Evolutionary conservation across 2,329 filamentous ascomycete genomes (phyloP).

Genomic region (Colletotrichum tanaceti): DNA sequence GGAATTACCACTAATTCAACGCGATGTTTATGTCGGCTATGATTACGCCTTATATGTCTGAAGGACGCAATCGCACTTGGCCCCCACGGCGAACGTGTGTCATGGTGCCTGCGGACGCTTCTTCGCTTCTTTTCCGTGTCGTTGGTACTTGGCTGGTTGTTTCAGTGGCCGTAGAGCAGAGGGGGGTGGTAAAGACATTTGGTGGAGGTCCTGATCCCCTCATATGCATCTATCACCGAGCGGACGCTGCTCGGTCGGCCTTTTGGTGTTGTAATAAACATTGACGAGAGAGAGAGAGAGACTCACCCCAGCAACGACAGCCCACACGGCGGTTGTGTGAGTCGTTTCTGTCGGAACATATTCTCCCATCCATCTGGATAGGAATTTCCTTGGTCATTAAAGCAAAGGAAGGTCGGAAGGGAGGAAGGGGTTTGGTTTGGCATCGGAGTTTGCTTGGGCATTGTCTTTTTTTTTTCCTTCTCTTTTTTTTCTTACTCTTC

Average conservation of each 20-base stretch:
- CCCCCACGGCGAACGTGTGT: not conserved
- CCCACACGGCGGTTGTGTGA: not conserved
- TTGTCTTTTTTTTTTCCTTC: no score
- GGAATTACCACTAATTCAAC: not conserved
- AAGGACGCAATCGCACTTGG: conserved; percentile 23
- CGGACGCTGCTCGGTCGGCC: no score
- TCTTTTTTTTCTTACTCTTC: no score
- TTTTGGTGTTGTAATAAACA: not conserved
- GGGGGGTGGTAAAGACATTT: conserved; percentile 9
- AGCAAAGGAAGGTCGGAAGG: conserved; percentile 1
- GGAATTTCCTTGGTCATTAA: conserved; percentile 17
- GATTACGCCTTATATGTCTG: conserved; percentile 37
- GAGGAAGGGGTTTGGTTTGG: not conserved
- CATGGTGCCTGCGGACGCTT: conserved; percentile 6
- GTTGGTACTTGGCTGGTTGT: conserved; percentile 21
- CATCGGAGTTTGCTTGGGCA: conserved; percentile 14
- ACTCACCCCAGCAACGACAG: not conserved
- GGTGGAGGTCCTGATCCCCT: no score
- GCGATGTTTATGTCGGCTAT: conserved; percentile 38
- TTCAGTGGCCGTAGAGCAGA: not conserved
- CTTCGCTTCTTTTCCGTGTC: conserved; percentile 25
- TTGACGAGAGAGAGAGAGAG: no score
- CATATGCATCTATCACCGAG: no score
- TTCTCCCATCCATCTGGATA: conserved; percentile 5
- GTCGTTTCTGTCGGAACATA: conserved; percentile 17